Evolutionary conservation across 352 stramenopile species (phyloP).

Genomic region (Blastocystis sp.): DNA sequence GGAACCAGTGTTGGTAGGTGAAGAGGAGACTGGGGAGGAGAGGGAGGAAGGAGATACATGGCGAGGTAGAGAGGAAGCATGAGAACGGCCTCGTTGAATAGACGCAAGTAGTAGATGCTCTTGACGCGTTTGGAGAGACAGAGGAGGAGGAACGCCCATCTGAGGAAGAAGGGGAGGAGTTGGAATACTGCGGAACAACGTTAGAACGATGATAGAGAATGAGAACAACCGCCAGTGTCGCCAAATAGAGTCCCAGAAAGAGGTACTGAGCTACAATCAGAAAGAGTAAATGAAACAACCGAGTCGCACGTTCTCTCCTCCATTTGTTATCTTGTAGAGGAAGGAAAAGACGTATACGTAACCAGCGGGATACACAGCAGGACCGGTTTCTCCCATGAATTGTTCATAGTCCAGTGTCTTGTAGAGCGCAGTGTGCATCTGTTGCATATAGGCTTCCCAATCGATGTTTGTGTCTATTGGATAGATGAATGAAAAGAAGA

Average conservation of each 20-base stretch:
- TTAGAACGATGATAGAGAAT: slow-evolving; percentile 68
- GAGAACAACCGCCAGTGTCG: slow-evolving; percentile 74
- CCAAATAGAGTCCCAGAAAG: slow-evolving; percentile 85
- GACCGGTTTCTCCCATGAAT: slow-evolving; percentile 82
- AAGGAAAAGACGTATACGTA: slow-evolving; percentile 91
- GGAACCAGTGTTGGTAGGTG: slow-evolving; percentile 59
- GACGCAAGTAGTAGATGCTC: slow-evolving; percentile 90
- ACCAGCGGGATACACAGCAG: slow-evolving; percentile 90
- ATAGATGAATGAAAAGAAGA: neutral
- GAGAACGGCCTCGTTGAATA: slow-evolving; percentile 93
- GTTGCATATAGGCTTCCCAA: slow-evolving; percentile 96
- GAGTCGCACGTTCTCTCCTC: slow-evolving; percentile 69
- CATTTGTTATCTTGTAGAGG: slow-evolving; percentile 77
- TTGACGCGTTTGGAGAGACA: slow-evolving; percentile 86
- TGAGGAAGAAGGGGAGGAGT: neutral
- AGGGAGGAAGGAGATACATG: slow-evolving; percentile 71
- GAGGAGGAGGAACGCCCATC: slow-evolving; percentile 76
- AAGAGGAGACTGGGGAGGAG: slow-evolving; percentile 60
- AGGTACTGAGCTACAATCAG: slow-evolving; percentile 76
- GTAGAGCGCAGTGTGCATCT: slow-evolving; percentile 79
- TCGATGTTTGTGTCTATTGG: slow-evolving; percentile 88
- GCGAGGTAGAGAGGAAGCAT: slow-evolving; percentile 86
- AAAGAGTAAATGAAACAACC: slow-evolving; percentile 57
- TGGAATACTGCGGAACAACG: slow-evolving; percentile 10
- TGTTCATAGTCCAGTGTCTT: slow-evolving; percentile 87